Percentiles rank a stretch among this genome's conserved stretches.
Evolutionary conservation across 345 rosid genomes (phyloP).

Genomic region (sweet orange (Citrus sinensis)): DNA sequence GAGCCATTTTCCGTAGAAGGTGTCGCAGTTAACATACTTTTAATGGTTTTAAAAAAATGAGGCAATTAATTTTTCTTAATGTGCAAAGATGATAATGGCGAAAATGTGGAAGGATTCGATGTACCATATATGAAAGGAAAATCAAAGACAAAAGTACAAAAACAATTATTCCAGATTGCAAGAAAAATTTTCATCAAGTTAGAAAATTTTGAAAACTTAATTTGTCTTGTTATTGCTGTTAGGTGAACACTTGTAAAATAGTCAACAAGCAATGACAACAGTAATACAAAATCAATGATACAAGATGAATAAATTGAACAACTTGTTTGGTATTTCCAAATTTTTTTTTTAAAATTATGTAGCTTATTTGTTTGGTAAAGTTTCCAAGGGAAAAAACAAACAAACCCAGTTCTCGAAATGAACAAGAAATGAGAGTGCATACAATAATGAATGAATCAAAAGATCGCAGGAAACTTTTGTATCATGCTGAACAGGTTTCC

Average conservation of each 20-base stretch:
- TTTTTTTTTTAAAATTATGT: too few relatives aligned
- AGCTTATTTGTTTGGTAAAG: neutral
- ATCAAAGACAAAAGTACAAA: neutral
- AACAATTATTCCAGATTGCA: neutral
- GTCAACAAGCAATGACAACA: neutral
- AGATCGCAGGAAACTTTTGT: neutral
- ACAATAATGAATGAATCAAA: neutral
- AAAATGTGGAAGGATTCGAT: neutral
- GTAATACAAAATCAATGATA: neutral
- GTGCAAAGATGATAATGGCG: neutral
- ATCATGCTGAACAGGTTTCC: neutral
- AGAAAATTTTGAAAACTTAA: constrained; percentile 21
- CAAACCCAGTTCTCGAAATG: neutral
- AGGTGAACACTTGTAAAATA: neutral
- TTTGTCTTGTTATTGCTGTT: neutral
- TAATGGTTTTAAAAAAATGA: neutral
- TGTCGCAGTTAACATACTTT: neutral
- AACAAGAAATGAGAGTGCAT: neutral
- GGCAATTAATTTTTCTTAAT: neutral
- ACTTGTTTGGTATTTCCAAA: too few relatives aligned
- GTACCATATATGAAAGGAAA: neutral
- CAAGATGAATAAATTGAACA: neutral
- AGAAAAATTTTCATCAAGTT: neutral
- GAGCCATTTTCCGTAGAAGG: neutral
- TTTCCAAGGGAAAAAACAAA: neutral